Evolutionary conservation across 2,329 filamentous ascomycete species (phyloP), one percentile per base, ranked within the genome.

Genomic region (Talaromyces sp.): DNA sequence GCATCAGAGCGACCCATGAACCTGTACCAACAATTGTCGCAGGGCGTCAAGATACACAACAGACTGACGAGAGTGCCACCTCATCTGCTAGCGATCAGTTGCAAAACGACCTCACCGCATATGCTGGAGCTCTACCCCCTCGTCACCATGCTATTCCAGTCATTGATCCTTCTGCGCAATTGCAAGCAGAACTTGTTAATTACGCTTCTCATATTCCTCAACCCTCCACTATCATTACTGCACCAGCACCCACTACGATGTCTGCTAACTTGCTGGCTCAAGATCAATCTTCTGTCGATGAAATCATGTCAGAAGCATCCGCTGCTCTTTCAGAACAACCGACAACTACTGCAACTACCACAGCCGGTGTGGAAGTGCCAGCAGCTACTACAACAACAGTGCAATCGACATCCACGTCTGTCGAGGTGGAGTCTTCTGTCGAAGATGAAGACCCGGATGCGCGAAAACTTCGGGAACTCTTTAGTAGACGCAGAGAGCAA

Each of bases 131-230:
- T 19, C 27, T 61, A 14, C 33, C 45, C 37, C 41, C 43, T 19
- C 63, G 19, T 57, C 27, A 19, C 16, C 8, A 43, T 31, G 24
- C 13, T 33, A 58, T 33, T 16, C 27, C 50, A 22, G 39, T 10
- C 13, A 24, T 11, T 41, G 59, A 62, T n/a, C 41, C 41, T 10
- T 56, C 64, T 54, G 16, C 60, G 37, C 64, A 66, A 31, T 41
- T 66, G 43, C 64, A 66, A 59, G 59, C 64, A 37, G 64, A 66
- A 22, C 45, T 66, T 24, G 14, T 41, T 58, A 11, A 33, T 22
- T 33, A 66, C n/a, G n/a, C 43, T 33, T 43, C 52, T 39, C 62
- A 43, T 33, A 9, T 59, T 27, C 19, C 54, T 24, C 16, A 5
- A n/a, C 24, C 27, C 16, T 47, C 50, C 22, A 24, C 50, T 4